phyloP scores from a whole-genome alignment of 2,329 filamentous ascomycete genomes.

The Thermothelomyces thermophilus region DNA sequence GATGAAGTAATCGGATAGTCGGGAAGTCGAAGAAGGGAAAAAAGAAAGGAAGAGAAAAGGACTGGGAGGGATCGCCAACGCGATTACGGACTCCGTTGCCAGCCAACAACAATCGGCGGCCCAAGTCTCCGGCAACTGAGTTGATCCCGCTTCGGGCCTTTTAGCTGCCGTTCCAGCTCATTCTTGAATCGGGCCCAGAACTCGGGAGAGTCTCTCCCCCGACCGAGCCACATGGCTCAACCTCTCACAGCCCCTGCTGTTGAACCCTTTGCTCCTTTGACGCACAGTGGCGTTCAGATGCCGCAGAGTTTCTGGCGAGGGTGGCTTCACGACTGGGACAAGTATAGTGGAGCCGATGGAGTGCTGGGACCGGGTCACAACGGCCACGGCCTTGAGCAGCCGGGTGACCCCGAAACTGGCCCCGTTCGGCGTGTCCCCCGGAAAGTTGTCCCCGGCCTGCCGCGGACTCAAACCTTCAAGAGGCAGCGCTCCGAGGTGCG shows the following conservation, averaged over 20 bases:
- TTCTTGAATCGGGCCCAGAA: neutral
- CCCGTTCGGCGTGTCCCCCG: slow-evolving; percentile 41
- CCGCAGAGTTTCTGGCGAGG: slow-evolving; percentile 26
- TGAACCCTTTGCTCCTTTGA: slow-evolving; percentile 17
- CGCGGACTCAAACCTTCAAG: slow-evolving; percentile 71
- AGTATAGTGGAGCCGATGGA: slow-evolving; percentile 20
- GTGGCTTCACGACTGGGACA: slow-evolving; percentile 24
- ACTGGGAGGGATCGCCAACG: neutral
- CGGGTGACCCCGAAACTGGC: slow-evolving; percentile 30
- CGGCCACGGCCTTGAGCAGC: slow-evolving; percentile 17
- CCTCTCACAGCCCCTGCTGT: slow-evolving; percentile 15
- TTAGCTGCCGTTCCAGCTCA: neutral
- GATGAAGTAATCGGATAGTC: too few species aligned
- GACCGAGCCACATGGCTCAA: slow-evolving; percentile 27
- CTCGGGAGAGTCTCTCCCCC: neutral
- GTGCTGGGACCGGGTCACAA: slow-evolving; percentile 12
- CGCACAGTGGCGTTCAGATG: slow-evolving; percentile 17
- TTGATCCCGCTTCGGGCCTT: neutral
- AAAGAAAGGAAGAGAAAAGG: neutral
- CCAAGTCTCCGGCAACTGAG: neutral
- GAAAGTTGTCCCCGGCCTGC: slow-evolving; percentile 70
- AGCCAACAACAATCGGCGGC: neutral
- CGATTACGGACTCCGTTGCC: neutral
- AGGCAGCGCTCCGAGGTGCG: slow-evolving; percentile 76
- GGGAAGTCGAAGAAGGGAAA: too few species aligned